These are phyloP conservation scores for Clonostachys solani DNA, from an alignment of 2,329 filamentous ascomycete species.

Conservation along the genomic window DNA sequence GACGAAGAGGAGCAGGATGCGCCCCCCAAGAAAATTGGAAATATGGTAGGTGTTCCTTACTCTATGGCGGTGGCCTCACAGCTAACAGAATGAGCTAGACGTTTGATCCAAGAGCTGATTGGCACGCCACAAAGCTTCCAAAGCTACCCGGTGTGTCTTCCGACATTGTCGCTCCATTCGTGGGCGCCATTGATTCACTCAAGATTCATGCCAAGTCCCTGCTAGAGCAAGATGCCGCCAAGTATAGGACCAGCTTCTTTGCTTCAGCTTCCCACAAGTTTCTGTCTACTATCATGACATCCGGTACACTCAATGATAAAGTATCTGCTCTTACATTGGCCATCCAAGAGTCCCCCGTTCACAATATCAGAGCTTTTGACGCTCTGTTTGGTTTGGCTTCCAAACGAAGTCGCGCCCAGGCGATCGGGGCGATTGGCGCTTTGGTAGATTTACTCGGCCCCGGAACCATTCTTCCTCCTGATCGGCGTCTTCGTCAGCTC, in stretches of 20 bases:
- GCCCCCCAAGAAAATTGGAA: conserved; percentile 17
- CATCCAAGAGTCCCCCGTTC: conserved; percentile 91
- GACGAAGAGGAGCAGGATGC: conserved; percentile 22
- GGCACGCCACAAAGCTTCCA: conserved; percentile 42
- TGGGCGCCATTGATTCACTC: conserved; percentile 41
- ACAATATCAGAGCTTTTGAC: conserved; percentile 87
- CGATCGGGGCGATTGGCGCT: conserved; percentile 86
- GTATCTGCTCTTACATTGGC: conserved; percentile 91
- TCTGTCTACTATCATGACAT: conserved; percentile 93
- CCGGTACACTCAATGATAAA: conserved; percentile 94
- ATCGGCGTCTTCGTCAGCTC: conserved; percentile 79
- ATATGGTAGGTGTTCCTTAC: conserved; percentile 22
- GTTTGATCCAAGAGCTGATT: conserved; percentile 54
- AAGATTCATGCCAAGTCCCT: conserved; percentile 70
- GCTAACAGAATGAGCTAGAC: conserved; percentile 35
- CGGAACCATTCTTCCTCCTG: conserved; percentile 76
- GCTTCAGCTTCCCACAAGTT: conserved; percentile 91
- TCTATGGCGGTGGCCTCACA: conserved; percentile 11
- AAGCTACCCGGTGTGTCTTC: conserved; percentile 36
- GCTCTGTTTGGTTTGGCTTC: conserved; percentile 77
- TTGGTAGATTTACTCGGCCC: conserved; percentile 92
- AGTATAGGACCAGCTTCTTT: conserved; percentile 70
- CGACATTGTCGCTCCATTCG: conserved; percentile 39
- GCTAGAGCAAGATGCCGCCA: conserved; percentile 71
- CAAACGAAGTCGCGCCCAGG: conserved; percentile 91